Evolutionary conservation across 2,329 filamentous ascomycete species (phyloP), one percentile per base, ranked within the genome.

Genomic region (Nemania abortiva): DNA sequence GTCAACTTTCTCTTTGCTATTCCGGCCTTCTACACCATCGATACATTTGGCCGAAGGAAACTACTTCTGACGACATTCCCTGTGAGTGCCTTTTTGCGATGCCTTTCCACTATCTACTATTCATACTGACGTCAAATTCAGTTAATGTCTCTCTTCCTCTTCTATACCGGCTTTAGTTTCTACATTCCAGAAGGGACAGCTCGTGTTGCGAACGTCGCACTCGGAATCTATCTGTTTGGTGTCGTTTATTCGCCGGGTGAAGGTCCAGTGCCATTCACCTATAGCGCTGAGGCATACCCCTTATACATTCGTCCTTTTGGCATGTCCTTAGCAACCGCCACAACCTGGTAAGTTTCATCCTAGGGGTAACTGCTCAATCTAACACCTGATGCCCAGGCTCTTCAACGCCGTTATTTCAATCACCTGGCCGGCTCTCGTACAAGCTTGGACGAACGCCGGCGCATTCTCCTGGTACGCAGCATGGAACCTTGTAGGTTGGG

Each of bases 1-100:
- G 85, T 91, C 74, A 91, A 91, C 76, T 91, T 87, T 81, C 76
- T 91, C 42, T 90, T 90, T 70, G 88, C 89, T 0, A 81, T 90
- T 13, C 88, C 88, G 0, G 89, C 88, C 3, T 80, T 91, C 55
- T 90, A 88, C 76, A 91, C 89, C 6, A 92, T 92, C 70, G 90
- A 92, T 74, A 90, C 86, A 0, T 91, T 90, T 67, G 90, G 90
- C 6, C 86, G 90, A 3, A 84, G 90, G 22, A 89, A 89, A 70
- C 81, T 92, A 7, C 83, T 92, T 0, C 81, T 91, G 4, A 83
- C 84, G 1, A 92, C 89, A 0, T 91, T 92, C 74, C 90, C 90
- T 0, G 76, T 77, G 64, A 71, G 76, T 55, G 5, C 34, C 34
- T 34, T 53, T 24, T 20, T 6, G 6, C 3, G 1, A 6, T n/a